These are phyloP conservation scores for Sclerotinia spermophila DNA, from an alignment of 2,329 filamentous ascomycete species.

Conservation along the genomic window DNA sequence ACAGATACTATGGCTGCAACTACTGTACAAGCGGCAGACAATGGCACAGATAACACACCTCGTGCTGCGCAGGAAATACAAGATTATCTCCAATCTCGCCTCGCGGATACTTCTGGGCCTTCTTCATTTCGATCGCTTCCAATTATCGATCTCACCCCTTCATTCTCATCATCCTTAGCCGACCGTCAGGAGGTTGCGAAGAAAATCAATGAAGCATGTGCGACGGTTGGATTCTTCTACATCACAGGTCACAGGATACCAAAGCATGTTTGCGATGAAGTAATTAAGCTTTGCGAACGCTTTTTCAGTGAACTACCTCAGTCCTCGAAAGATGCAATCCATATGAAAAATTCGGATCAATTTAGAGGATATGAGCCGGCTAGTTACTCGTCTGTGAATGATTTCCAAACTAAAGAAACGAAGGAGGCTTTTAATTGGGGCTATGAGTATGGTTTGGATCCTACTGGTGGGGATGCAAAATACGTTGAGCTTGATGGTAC, in stretches of 20 bases:
- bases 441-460: slow-evolving; percentile 35
- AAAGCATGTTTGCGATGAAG: slow-evolving; percentile 39
- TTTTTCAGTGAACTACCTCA: slow-evolving; percentile 48
- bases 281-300: slow-evolving; percentile 42
- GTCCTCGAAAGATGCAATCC: slow-evolving; percentile 44
- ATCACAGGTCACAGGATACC: slow-evolving; percentile 47
- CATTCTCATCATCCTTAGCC: slow-evolving; percentile 32
- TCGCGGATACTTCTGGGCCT: slow-evolving; percentile 23
- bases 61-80: slow-evolving; percentile 32
- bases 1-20: slow-evolving; percentile 1
- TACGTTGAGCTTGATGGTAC: slow-evolving; percentile 36
- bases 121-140: slow-evolving; percentile 33
- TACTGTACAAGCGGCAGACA: background rate
- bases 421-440: slow-evolving; percentile 43
- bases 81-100: slow-evolving; percentile 31
- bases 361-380: slow-evolving; percentile 49
- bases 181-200: slow-evolving; percentile 30
- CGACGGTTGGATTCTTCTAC: slow-evolving; percentile 35
- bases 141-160: slow-evolving; percentile 34
- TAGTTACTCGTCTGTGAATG: slow-evolving; percentile 45
- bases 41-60: background rate
- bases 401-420: slow-evolving; percentile 44
- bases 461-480: slow-evolving; percentile 34
- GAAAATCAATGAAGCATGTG: slow-evolving; percentile 34
- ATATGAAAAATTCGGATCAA: slow-evolving; percentile 39